Percentiles rank a stretch among this genome's conserved stretches.
Conservation (phyloP, 176 grass and related monocot genomes). For the Triticum monococcum region DNA sequence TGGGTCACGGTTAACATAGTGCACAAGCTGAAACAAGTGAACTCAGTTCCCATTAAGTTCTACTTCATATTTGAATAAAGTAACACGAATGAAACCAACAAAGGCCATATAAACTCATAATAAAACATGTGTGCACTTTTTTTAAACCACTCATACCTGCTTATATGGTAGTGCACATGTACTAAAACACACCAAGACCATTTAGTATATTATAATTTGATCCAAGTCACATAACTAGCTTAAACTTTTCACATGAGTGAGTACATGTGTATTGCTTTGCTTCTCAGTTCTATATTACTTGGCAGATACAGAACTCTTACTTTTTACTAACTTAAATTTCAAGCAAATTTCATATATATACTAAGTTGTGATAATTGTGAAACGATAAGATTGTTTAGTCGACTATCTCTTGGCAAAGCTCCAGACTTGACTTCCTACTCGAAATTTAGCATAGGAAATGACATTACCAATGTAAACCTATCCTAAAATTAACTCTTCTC, state of each 20-base stretch:
- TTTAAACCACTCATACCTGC: not conserved
- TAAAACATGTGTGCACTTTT: not conserved
- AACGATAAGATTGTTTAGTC: not conserved
- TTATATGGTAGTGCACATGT: slow-evolving; percentile 7
- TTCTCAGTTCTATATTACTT: not conserved
- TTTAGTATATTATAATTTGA: not conserved
- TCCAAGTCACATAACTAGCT: not conserved
- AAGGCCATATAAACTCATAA: not conserved
- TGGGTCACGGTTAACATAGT: slow-evolving; percentile 89
- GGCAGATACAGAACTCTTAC: not conserved
- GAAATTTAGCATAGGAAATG: not conserved
- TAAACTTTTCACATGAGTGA: not conserved
- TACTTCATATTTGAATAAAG: slow-evolving; percentile 4
- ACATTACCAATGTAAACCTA: not conserved
- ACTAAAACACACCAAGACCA: not conserved
- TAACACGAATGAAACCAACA: slow-evolving; percentile 24
- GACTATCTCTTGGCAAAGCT: not conserved
- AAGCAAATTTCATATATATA: not conserved
- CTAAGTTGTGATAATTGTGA: not conserved
- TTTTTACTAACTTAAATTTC: not conserved
- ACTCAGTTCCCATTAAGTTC: slow-evolving; percentile 8
- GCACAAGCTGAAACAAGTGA: slow-evolving; percentile 72
- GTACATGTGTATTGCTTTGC: not conserved
- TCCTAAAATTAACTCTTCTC: not conserved
- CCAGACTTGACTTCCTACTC: not conserved